phyloP scores from a whole-genome alignment of 2,329 filamentous ascomycete genomes.

The Scedosporium apiospermum region DNA sequence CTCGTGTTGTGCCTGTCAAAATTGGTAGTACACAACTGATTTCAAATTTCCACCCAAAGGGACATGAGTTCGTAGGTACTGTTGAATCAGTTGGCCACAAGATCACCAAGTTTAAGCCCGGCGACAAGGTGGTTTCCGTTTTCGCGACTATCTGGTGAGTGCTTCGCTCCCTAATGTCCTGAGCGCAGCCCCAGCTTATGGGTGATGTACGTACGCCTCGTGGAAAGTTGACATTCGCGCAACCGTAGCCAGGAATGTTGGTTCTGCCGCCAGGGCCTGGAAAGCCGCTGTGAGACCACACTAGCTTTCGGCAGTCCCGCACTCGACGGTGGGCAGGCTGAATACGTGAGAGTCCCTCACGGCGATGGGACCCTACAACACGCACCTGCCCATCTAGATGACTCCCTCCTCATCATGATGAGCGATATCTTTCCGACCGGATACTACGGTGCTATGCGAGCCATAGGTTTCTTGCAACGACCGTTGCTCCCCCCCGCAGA shows the following conservation, averaged over 20 bases:
- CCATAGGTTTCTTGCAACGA: background rate
- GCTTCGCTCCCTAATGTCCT: too few species aligned
- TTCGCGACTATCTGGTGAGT: slow-evolving; percentile 7
- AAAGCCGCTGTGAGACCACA: background rate
- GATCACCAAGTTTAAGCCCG: slow-evolving; percentile 43
- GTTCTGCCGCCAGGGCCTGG: background rate
- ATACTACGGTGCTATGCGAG: slow-evolving; percentile 2
- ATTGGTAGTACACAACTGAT: too few species aligned
- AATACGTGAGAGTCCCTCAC: slow-evolving; percentile 74
- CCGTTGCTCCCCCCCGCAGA: too few species aligned
- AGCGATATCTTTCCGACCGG: slow-evolving; percentile 9
- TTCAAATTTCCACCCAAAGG: too few species aligned
- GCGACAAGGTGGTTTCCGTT: slow-evolving; percentile 6
- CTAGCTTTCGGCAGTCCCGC: background rate
- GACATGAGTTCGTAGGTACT: slow-evolving; percentile 73
- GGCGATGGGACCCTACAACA: slow-evolving; percentile 31
- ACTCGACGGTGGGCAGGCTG: slow-evolving; percentile 62
- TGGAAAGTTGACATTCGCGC: too few species aligned
- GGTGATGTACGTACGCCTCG: too few species aligned
- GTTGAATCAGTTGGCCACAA: slow-evolving; percentile 55
- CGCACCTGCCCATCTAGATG: background rate
- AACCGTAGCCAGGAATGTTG: background rate
- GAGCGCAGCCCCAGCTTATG: too few species aligned
- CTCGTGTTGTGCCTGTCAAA: too few species aligned
- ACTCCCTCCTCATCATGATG: slow-evolving; percentile 4